These are phyloP conservation scores for Inga laurina DNA, from an alignment of 306 rosid species.

Conservation along the genomic window DNA sequence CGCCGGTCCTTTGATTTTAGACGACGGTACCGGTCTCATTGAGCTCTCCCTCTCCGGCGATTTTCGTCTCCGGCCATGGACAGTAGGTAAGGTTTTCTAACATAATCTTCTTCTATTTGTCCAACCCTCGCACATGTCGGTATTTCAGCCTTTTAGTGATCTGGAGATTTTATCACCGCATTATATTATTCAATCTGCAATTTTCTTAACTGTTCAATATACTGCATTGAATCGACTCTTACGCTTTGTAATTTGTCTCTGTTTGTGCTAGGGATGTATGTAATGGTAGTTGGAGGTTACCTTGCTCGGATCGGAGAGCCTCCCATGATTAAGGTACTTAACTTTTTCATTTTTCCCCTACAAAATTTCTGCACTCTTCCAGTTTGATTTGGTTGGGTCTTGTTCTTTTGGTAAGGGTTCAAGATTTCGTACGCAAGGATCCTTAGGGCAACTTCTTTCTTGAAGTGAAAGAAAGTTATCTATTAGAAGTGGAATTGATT, in stretches of 20 bases:
- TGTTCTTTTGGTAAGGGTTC: background rate
- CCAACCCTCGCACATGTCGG: background rate
- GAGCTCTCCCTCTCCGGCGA: constrained; percentile 60
- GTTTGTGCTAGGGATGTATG: constrained; percentile 71
- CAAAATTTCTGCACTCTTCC: background rate
- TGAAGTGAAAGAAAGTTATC: constrained; percentile 6
- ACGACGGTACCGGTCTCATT: constrained; percentile 75
- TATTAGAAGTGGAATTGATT: background rate
- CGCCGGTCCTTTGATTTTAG: constrained; percentile 49
- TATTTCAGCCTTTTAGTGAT: background rate
- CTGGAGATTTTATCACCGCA: background rate
- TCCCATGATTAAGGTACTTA: constrained; percentile 59
- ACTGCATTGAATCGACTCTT: background rate
- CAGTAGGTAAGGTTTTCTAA: constrained; percentile 38
- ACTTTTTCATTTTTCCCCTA: background rate
- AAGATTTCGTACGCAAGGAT: background rate
- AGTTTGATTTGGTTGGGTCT: background rate
- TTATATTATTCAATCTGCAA: background rate
- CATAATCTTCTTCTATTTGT: background rate
- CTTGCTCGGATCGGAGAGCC: constrained; percentile 40
- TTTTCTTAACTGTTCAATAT: background rate
- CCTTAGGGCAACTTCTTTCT: background rate
- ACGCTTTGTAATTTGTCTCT: background rate
- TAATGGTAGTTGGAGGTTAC: constrained; percentile 82
- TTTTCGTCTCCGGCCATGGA: constrained; percentile 59